phyloP scores from a whole-genome alignment of 768 basidiomycete genomes.

The Xerocomus potaroensis region DNA sequence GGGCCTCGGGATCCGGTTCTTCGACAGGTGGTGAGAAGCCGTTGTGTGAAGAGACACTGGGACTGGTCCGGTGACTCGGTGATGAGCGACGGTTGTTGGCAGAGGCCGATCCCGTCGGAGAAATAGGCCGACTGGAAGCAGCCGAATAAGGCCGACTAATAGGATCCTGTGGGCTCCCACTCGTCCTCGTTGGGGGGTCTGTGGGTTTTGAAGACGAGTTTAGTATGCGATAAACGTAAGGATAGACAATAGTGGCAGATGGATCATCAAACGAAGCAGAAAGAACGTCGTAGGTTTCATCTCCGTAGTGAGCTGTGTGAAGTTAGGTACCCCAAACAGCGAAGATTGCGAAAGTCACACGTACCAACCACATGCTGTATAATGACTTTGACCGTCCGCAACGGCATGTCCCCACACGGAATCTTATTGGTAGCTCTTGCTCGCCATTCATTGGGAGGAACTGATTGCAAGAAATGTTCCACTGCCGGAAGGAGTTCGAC shows the following conservation, averaged over 20 bases:
- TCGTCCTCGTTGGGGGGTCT: conserved; percentile 22
- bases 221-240: conserved; percentile 89
- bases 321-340: no score
- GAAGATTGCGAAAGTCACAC: conserved; percentile 33
- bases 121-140: conserved; percentile 64
- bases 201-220: conserved; percentile 58
- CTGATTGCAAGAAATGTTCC: conserved; percentile 89
- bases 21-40: conserved; percentile 52
- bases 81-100: conserved; percentile 50
- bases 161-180: conserved; percentile 33
- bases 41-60: conserved; percentile 60
- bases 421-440: conserved; percentile 86
- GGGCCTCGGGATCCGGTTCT: conserved; percentile 85
- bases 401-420: conserved; percentile 96
- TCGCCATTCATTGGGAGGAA: conserved; percentile 96
- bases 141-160: conserved; percentile 49
- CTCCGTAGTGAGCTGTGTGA: conserved; percentile 69
- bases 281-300: conserved; percentile 87
- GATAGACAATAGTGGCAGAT: conserved; percentile 96
- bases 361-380: conserved; percentile 94
- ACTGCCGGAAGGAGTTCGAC: conserved; percentile 88
- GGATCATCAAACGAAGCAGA: conserved; percentile 91
- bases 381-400: conserved; percentile 96
- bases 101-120: conserved; percentile 63
- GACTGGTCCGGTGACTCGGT: conserved; percentile 64